Base-by-base conservation (phyloP, 495 filamentous ascomycete species). In the Podospora pseudopauciseta region DNA sequence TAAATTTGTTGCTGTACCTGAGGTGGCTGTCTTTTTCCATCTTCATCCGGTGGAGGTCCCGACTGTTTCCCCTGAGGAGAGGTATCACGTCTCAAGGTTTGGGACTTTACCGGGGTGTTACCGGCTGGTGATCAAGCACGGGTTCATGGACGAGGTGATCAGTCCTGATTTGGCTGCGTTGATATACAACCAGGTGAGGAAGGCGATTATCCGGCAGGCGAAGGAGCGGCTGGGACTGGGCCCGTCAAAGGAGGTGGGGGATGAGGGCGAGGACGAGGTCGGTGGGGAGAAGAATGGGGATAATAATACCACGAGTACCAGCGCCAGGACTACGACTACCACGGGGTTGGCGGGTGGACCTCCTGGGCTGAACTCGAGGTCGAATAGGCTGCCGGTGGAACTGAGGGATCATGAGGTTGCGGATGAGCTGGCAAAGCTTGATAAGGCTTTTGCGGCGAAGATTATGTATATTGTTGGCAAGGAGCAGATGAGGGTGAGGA, bases 401-500 rank as follows among this genome's bases (percentile, higher is more conserved):
- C 77, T 89, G n/a, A 70, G 79, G 54, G 68, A 73, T 5, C 74
- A 74, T 5, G 76, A 78, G 23, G 55, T 78, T 2, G 72, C 75
- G 26, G 72, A 64, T 1, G 77, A 83, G 49, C 72, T 86, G 3
- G 80, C 77, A 0, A 72, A 77, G 15, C 71, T 91, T 6, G 81
- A 86, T 26, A 70, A 72, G 18, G 87, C 87, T 0, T 85, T 81
- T 60, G 78, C 80, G 61, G 80, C 82, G 18, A 84, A 89, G 68
- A 81, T 86, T 15, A 74, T 89, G 5, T 90, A 91, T 70, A 85
- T 91, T 23, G 80, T 90, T 28, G 89, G 89, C 28, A 91, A 91
- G 73, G 88, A 91, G 71, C 82, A 88, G 74, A 80, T 91, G 81
- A 80, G 80, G 53, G 80, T 90, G 66, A 71, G 75, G 28, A 54